Evolutionary conservation across 2,329 filamentous ascomycete species (phyloP).

Genomic region (Cucurbitaria berberidis): DNA sequence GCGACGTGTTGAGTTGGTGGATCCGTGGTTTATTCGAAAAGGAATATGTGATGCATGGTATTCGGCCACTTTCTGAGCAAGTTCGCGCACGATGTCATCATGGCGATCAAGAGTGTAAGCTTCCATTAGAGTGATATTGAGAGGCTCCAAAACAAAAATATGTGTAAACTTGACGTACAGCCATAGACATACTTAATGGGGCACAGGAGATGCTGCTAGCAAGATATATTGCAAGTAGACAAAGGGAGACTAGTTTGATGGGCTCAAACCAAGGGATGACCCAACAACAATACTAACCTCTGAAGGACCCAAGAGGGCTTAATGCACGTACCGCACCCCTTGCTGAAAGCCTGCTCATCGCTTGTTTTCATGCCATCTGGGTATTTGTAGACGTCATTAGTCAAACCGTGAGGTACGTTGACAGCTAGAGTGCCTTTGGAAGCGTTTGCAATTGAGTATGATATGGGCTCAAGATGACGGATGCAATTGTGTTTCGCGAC

Average conservation of each 20-base stretch:
- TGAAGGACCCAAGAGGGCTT: background rate
- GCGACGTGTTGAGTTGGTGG: slow-evolving; percentile 60
- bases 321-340: background rate
- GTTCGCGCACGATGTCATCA: slow-evolving; percentile 41
- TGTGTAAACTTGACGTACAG: background rate
- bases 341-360: background rate
- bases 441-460: no score
- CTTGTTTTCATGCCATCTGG: no score
- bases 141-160: background rate
- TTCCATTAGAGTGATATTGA: background rate
- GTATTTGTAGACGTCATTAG: no score
- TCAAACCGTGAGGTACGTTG: no score
- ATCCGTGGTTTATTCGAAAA: slow-evolving; percentile 61
- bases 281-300: background rate
- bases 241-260: background rate
- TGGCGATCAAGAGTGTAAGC: slow-evolving; percentile 5
- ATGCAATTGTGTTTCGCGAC: no score
- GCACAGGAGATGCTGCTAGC: background rate
- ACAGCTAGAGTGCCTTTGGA: no score
- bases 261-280: background rate
- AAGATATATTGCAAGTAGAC: no score
- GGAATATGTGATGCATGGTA: slow-evolving; percentile 51
- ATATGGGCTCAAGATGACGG: no score
- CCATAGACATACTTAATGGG: background rate
- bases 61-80: slow-evolving; percentile 49